Conservation (phyloP, 2,329 filamentous ascomycete genomes). For the Penicillium occitanis region DNA sequence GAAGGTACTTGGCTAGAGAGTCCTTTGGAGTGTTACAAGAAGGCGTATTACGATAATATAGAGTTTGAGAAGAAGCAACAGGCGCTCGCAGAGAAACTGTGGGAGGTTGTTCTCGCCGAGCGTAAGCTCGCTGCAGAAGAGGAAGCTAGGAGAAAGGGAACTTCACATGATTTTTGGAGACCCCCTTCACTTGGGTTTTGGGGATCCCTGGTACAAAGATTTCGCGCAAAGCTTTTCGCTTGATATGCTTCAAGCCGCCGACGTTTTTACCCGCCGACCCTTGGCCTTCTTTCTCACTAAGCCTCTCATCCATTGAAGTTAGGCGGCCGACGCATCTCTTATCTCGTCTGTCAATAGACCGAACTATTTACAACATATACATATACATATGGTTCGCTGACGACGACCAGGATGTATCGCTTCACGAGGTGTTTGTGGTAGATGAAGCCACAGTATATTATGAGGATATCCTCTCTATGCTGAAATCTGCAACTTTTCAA, state of each 20-base stretch:
- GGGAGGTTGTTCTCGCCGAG: conserved; percentile 43
- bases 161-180: neutral
- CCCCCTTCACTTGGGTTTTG: neutral
- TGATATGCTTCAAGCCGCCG: neutral
- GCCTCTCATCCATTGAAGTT: neutral
- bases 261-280: neutral
- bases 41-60: conserved; percentile 25
- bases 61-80: conserved; percentile 31
- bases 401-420: neutral
- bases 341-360: neutral
- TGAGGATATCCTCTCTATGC: conserved; percentile 40
- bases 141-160: conserved; percentile 22
- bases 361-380: neutral
- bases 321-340: neutral
- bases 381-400: neutral
- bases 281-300: neutral
- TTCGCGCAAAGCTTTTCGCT: neutral
- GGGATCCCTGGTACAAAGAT: neutral
- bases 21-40: conserved; percentile 25
- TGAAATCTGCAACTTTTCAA: conserved; percentile 69
- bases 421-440: neutral
- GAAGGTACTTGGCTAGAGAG: conserved; percentile 29
- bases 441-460: conserved; percentile 9
- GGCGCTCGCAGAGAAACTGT: conserved; percentile 37
- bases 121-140: conserved; percentile 34